These are phyloP conservation scores for Cyberlindnera americana DNA, from an alignment of 805 yeast species.

Conservation along the genomic window DNA sequence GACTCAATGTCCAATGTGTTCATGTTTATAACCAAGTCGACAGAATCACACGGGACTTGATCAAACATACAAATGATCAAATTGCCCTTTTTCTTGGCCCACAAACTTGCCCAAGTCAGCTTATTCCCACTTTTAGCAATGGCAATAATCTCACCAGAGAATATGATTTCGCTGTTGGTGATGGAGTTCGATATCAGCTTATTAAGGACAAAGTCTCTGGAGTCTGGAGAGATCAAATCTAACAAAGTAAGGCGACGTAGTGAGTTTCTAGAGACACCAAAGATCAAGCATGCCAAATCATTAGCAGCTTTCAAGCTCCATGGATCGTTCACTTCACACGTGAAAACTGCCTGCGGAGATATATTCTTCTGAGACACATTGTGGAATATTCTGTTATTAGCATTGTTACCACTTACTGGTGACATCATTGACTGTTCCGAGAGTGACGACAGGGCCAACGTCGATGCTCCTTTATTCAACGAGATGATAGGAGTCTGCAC, in stretches of 20 bases:
- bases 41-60: slow-evolving; percentile 72
- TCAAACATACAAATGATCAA: slow-evolving; percentile 81
- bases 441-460: slow-evolving; percentile 30
- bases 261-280: slow-evolving; percentile 71
- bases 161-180: slow-evolving; percentile 44
- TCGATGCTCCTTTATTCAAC: slow-evolving; percentile 26
- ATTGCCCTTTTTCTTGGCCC: slow-evolving; percentile 79
- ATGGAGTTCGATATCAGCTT: slow-evolving; percentile 40
- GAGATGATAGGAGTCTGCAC: slow-evolving; percentile 25
- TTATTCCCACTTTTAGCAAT: slow-evolving; percentile 63
- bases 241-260: slow-evolving; percentile 60
- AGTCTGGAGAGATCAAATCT: slow-evolving; percentile 76
- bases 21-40: slow-evolving; percentile 47
- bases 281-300: slow-evolving; percentile 82
- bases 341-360: slow-evolving; percentile 80
- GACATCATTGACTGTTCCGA: slow-evolving; percentile 9
- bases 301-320: slow-evolving; percentile 83
- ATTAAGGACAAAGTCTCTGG: slow-evolving; percentile 63
- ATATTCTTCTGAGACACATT: slow-evolving; percentile 67
- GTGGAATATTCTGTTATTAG: slow-evolving; percentile 48
- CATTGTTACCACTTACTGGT: no score
- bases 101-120: slow-evolving; percentile 80
- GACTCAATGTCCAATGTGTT: slow-evolving; percentile 17
- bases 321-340: slow-evolving; percentile 70
- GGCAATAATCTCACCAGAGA: slow-evolving; percentile 84